These are phyloP conservation scores for Balansia obtecta DNA, from an alignment of 2,329 filamentous ascomycete species.

Conservation along the genomic window DNA sequence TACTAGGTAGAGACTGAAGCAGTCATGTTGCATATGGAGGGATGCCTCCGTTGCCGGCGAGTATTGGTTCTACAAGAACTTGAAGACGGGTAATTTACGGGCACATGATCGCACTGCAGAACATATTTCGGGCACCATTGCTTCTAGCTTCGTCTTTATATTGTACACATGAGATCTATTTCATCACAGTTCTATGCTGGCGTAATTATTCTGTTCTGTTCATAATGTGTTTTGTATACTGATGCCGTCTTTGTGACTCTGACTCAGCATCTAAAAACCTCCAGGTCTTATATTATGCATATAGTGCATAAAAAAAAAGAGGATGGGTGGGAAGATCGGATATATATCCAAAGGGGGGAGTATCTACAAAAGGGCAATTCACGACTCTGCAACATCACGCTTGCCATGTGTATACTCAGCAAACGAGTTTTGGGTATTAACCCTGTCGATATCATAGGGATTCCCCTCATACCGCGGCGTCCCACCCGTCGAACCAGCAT, in stretches of 20 bases:
- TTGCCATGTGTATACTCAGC: background rate
- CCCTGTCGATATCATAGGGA: constrained; percentile 5
- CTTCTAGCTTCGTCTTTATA: background rate
- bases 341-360: background rate
- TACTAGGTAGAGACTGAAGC: constrained; percentile 20
- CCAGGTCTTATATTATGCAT: background rate
- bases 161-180: background rate
- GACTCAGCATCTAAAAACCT: background rate
- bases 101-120: background rate
- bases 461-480: constrained; percentile 3
- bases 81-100: too few species aligned
- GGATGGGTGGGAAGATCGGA: background rate
- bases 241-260: background rate
- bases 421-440: constrained; percentile 5
- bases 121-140: background rate
- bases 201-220: background rate
- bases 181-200: background rate
- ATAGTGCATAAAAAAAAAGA: background rate
- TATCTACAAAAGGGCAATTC: too few species aligned
- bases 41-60: too few species aligned
- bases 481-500: background rate
- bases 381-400: background rate
- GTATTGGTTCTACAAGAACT: too few species aligned
- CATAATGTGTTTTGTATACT: background rate
- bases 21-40: too few species aligned